Percentiles rank a stretch among this genome's conserved stretches.
phyloP scores from a whole-genome alignment of 768 basidiomycete species.

The Pulveroboletus sp. region DNA sequence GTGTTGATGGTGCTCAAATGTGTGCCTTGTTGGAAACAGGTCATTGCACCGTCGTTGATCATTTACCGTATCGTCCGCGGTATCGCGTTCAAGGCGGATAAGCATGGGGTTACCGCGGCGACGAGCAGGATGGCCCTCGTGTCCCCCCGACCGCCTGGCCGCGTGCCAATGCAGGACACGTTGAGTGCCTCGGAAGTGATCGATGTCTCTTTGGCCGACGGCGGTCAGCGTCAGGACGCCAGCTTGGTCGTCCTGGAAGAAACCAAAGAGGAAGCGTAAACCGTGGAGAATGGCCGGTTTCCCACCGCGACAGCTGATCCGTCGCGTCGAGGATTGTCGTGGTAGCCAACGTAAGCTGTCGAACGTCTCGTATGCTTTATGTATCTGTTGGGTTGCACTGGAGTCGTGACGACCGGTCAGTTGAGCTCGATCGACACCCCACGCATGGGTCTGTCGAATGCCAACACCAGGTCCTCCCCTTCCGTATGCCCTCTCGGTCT shows the following conservation, averaged over 20 bases:
- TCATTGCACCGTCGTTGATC: constrained; percentile 18
- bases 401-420: too few species aligned
- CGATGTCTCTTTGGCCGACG: neutral
- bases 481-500: too few species aligned
- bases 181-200: constrained; percentile 9
- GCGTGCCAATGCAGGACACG: neutral
- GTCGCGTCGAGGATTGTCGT: too few species aligned
- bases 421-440: too few species aligned
- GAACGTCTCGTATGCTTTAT: too few species aligned
- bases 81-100: constrained; percentile 17
- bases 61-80: constrained; percentile 20
- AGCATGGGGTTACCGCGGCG: neutral
- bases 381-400: too few species aligned
- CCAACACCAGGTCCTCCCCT: too few species aligned
- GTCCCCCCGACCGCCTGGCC: neutral
- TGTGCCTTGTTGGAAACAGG: neutral
- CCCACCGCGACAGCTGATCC: too few species aligned
- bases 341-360: too few species aligned
- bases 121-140: constrained; percentile 14
- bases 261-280: constrained; percentile 5
- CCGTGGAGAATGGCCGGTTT: neutral
- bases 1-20: neutral
- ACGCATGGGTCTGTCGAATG: too few species aligned
- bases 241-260: constrained; percentile 8
- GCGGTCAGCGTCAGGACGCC: neutral